Evolutionary conservation across 2,329 filamentous ascomycete species (phyloP).

Genomic region (Trichoderma koningii): DNA sequence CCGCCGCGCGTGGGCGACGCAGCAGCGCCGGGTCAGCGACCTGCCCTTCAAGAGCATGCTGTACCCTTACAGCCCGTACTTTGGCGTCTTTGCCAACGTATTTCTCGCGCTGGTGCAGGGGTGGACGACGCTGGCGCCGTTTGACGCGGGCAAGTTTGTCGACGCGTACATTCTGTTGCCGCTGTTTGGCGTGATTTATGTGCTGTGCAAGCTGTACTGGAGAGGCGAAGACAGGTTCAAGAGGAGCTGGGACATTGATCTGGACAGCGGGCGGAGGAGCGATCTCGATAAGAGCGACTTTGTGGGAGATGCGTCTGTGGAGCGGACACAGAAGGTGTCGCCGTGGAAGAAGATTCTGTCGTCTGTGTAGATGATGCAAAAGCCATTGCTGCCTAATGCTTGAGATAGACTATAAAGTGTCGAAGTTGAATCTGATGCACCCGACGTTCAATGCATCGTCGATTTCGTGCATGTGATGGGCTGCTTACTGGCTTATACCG

Average conservation of each 20-base stretch:
- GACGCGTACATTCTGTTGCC: conserved; percentile 65
- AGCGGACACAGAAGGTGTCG: conserved; percentile 32
- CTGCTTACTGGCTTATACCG: too few species aligned
- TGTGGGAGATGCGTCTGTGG: conserved; percentile 37
- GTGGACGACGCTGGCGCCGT: conserved; percentile 61
- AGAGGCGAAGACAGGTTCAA: conserved; percentile 52
- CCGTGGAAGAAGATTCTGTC: conserved; percentile 50
- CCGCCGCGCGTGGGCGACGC: conserved; percentile 61
- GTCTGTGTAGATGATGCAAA: conserved; percentile 41
- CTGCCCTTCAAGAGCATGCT: conserved; percentile 58
- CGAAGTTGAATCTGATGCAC: neutral
- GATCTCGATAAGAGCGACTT: conserved; percentile 53
- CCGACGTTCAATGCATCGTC: neutral
- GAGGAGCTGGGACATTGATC: conserved; percentile 55
- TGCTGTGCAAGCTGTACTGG: conserved; percentile 57
- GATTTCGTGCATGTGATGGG: neutral
- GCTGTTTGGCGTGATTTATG: conserved; percentile 60
- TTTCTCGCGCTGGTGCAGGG: conserved; percentile 64
- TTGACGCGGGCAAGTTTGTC: conserved; percentile 60
- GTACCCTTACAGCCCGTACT: conserved; percentile 62
- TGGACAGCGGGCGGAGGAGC: conserved; percentile 56
- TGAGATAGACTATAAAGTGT: neutral
- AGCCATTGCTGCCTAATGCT: neutral
- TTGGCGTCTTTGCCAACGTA: conserved; percentile 58
- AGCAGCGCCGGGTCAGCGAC: conserved; percentile 56